Evolutionary conservation across 805 yeast species (phyloP).

Genomic region (Metschnikowia continentalis): DNA sequence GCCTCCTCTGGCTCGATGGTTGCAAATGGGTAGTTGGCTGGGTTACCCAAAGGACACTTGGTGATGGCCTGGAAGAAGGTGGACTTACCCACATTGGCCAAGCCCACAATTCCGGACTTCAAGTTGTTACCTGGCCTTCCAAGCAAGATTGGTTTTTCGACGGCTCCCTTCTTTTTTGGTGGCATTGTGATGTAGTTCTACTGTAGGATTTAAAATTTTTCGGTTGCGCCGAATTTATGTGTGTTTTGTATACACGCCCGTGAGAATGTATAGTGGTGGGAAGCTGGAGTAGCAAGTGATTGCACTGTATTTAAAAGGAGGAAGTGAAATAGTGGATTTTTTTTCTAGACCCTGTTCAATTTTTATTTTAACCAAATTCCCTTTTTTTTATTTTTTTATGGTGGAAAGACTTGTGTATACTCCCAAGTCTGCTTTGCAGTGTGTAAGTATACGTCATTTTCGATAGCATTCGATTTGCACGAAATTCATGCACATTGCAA

Average conservation of each 20-base stretch:
- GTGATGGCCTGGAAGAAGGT: slow-evolving; percentile 24
- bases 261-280: background rate
- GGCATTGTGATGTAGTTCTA: slow-evolving; percentile 45
- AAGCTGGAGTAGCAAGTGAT: background rate
- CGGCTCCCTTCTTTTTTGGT: slow-evolving; percentile 63
- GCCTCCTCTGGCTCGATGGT: slow-evolving; percentile 70
- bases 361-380: too few relatives aligned
- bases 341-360: background rate
- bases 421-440: background rate
- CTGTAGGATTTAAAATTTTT: slow-evolving; percentile 12
- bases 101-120: slow-evolving; percentile 42
- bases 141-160: slow-evolving; percentile 68
- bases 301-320: background rate
- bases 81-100: slow-evolving; percentile 22
- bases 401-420: too few relatives aligned
- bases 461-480: background rate
- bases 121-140: slow-evolving; percentile 38
- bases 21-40: slow-evolving; percentile 62
- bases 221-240: slow-evolving; percentile 11
- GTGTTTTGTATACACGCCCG: slow-evolving; percentile 4
- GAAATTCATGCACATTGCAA: background rate
- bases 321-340: background rate
- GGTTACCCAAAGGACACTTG: slow-evolving; percentile 22
- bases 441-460: background rate
- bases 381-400: background rate